Evolutionary conservation across 306 rosid genomes (phyloP).

Genomic region (Boehmeria nivea): DNA sequence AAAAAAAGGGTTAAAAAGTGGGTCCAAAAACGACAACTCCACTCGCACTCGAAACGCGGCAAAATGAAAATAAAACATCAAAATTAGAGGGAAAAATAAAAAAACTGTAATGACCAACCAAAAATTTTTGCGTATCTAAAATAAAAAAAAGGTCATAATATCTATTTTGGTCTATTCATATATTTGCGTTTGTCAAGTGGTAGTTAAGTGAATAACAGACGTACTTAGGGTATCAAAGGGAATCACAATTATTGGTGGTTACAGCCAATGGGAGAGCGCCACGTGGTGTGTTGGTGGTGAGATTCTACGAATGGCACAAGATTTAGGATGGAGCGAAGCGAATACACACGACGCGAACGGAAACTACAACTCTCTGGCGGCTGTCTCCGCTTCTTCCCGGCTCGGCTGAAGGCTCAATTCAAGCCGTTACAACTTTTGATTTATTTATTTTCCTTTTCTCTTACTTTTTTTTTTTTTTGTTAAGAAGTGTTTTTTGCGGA

Average conservation of each 20-base stretch:
- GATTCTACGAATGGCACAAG: constrained; percentile 8
- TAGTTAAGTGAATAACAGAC: not conserved
- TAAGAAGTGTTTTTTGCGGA: too few species aligned
- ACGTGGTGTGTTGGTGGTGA: not conserved
- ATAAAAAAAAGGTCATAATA: too few species aligned
- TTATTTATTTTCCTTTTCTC: not conserved
- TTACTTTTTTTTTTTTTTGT: too few species aligned
- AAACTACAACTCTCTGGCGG: not conserved
- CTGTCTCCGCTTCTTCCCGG: not conserved
- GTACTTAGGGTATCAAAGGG: constrained; percentile 2
- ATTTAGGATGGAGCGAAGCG: constrained; percentile 5
- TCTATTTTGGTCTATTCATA: not conserved
- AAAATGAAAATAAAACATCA: too few species aligned
- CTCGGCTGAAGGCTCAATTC: not conserved
- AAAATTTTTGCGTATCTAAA: not conserved
- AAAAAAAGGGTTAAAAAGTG: too few species aligned
- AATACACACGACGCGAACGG: too few species aligned
- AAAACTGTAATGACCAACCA: not conserved
- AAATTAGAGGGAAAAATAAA: not conserved
- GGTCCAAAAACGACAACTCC: too few species aligned
- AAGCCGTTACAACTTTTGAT: too few species aligned
- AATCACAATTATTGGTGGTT: not conserved
- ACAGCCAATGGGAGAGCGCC: not conserved
- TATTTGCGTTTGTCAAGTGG: not conserved
- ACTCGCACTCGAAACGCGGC: too few species aligned